phyloP scores from a whole-genome alignment of 73 alveolate genomes.

The Paramecium primaurelia region DNA sequence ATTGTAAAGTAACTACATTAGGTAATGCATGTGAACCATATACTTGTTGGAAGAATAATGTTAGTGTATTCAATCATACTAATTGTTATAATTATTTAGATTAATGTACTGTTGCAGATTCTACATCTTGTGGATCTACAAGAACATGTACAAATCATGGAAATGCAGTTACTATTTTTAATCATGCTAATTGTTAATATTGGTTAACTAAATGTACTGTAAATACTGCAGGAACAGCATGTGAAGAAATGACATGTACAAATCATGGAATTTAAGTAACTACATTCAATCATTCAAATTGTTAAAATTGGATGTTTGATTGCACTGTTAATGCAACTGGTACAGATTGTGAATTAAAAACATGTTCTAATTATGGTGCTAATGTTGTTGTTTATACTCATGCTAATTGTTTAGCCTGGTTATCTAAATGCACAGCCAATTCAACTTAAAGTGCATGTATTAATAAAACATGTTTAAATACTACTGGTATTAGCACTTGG shows the following conservation, averaged over 20 bases:
- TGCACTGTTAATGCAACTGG: slow-evolving; percentile 32
- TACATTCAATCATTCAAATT: not conserved
- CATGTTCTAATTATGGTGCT: slow-evolving; percentile 24
- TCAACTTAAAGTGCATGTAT: not conserved
- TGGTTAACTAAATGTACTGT: slow-evolving; percentile 40
- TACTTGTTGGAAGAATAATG: not conserved
- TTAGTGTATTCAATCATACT: not conserved
- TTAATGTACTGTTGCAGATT: slow-evolving; percentile 1
- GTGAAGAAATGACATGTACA: slow-evolving; percentile 7
- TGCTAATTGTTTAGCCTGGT: slow-evolving; percentile 12
- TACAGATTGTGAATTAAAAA: not conserved
- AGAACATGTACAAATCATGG: slow-evolving; percentile 46
- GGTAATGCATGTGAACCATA: not conserved
- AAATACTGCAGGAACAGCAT: not conserved
- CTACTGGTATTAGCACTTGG: not conserved
- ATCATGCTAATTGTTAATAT: not conserved
- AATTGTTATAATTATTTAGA: not conserved
- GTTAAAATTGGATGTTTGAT: slow-evolving; percentile 31
- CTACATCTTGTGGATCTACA: not conserved
- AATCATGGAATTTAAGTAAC: slow-evolving; percentile 8
- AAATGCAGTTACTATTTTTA: not conserved
- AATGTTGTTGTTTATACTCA: slow-evolving; percentile 28
- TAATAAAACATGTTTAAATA: slow-evolving; percentile 5
- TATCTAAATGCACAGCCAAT: not conserved
- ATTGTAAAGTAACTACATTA: not conserved